These are phyloP conservation scores for Trametes versicolor DNA, from an alignment of 1,284 basidiomycete species.

Conservation along the genomic window DNA sequence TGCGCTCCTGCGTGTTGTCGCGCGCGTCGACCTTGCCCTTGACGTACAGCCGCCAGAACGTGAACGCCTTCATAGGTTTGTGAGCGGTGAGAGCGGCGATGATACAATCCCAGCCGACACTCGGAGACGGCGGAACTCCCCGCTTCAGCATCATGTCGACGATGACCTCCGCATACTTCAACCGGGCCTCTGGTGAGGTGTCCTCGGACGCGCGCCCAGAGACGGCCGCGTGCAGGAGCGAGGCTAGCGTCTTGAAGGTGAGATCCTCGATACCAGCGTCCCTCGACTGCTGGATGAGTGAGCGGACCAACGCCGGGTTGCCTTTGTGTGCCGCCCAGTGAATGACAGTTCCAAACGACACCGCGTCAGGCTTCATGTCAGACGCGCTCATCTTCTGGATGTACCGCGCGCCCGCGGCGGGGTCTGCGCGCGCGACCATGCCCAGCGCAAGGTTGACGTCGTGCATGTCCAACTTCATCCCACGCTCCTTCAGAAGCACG, in stretches of 20 bases:
- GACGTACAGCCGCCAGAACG: conserved; percentile 66
- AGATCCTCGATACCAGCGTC: conserved; percentile 47
- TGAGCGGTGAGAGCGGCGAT: conserved; percentile 57
- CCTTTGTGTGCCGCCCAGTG: conserved; percentile 60
- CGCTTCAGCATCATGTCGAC: conserved; percentile 51
- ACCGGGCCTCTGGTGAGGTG: conserved; percentile 43
- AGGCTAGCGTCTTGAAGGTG: conserved; percentile 57
- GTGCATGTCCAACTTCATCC: conserved; percentile 64
- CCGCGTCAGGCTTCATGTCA: conserved; percentile 59
- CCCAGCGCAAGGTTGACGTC: conserved; percentile 72
- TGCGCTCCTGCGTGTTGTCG: conserved; percentile 53
- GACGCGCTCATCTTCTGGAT: conserved; percentile 57
- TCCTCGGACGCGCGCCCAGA: conserved; percentile 36
- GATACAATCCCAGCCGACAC: conserved; percentile 62
- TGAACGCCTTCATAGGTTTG: conserved; percentile 61
- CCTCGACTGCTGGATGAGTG: conserved; percentile 53
- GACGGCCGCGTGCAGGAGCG: conserved; percentile 58
- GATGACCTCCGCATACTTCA: conserved; percentile 55
- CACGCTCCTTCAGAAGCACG: conserved; percentile 54
- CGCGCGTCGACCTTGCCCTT: conserved; percentile 58
- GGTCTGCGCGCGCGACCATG: conserved; percentile 60
- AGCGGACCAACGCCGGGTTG: conserved; percentile 54
- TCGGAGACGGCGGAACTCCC: conserved; percentile 51
- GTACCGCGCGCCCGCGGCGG: conserved; percentile 55
- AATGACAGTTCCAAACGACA: conserved; percentile 68